These are phyloP conservation scores for Truncatella angustata DNA, from an alignment of 2,329 filamentous ascomycete species.

Conservation along the genomic window DNA sequence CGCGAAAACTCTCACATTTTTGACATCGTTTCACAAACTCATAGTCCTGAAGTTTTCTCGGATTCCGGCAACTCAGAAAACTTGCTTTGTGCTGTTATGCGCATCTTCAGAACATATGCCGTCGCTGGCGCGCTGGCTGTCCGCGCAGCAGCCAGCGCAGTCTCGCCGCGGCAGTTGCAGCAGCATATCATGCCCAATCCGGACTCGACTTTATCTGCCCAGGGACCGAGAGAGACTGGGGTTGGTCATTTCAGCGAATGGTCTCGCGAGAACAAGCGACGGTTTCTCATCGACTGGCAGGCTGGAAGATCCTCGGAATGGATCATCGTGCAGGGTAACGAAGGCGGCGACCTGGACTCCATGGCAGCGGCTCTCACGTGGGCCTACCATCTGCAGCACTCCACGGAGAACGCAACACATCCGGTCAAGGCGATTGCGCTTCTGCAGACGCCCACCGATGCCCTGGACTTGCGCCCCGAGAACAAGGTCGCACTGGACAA, in stretches of 20 bases:
- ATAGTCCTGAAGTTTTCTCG: no score
- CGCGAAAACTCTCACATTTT: no score
- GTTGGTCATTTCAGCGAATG: constrained; percentile 48
- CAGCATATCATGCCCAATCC: constrained; percentile 9
- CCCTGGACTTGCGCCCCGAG: constrained; percentile 44
- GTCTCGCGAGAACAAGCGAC: constrained; percentile 43
- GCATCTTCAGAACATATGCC: not conserved
- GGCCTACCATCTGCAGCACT: constrained; percentile 45
- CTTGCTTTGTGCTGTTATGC: no score
- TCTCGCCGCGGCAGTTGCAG: not conserved
- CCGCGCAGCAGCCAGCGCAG: not conserved
- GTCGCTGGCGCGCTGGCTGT: not conserved
- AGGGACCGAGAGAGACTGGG: constrained; percentile 23
- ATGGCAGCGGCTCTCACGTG: constrained; percentile 44
- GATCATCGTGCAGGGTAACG: constrained; percentile 44
- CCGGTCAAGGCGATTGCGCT: constrained; percentile 44
- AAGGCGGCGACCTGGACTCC: constrained; percentile 41
- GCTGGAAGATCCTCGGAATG: constrained; percentile 38
- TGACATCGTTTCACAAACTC: no score
- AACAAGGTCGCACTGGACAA: constrained; percentile 43
- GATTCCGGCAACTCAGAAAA: no score
- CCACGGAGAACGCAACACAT: constrained; percentile 37
- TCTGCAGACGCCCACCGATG: constrained; percentile 43
- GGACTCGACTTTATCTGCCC: constrained; percentile 2
- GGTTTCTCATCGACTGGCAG: constrained; percentile 46